Conservation (phyloP, 2,329 filamentous ascomycete species). For the Aspergillus novofumigatus region DNA sequence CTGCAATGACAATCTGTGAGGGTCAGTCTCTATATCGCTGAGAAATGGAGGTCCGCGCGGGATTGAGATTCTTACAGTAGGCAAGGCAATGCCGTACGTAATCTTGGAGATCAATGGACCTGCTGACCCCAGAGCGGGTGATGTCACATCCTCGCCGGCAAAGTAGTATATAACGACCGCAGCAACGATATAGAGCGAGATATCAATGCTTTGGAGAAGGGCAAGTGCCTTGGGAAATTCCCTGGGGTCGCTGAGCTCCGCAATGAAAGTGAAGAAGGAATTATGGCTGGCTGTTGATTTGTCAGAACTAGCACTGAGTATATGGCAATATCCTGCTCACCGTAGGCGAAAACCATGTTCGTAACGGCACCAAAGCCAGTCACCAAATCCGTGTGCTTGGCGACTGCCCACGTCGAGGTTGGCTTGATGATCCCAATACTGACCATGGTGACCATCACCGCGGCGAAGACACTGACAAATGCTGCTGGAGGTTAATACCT, state of each 20-base stretch:
- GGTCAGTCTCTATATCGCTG: neutral
- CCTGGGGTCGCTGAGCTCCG: conserved; percentile 57
- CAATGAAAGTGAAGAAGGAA: conserved; percentile 63
- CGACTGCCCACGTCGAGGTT: conserved; percentile 41
- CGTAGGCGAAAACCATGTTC: conserved; percentile 64
- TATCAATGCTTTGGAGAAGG: conserved; percentile 55
- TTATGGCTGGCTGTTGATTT: conserved; percentile 48
- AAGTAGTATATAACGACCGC: conserved; percentile 65
- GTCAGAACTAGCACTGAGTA: conserved; percentile 40
- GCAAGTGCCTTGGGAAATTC: conserved; percentile 59
- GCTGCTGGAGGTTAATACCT: conserved; percentile 30
- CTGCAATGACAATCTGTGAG: conserved; percentile 57
- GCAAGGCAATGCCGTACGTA: conserved; percentile 63
- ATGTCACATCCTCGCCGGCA: conserved; percentile 56
- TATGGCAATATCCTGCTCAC: no score
- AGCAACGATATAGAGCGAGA: conserved; percentile 59
- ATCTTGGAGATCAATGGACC: conserved; percentile 53
- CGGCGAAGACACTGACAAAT: conserved; percentile 58
- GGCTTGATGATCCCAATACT: conserved; percentile 51
- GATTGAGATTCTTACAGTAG: conserved; percentile 43
- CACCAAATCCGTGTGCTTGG: conserved; percentile 30
- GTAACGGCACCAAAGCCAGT: conserved; percentile 52
- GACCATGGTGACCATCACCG: conserved; percentile 63
- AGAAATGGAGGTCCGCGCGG: neutral
- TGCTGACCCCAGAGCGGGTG: conserved; percentile 64